Percentiles rank a stretch among this genome's conserved stretches.
These are phyloP conservation scores for Termitomyces sp. DNA, from an alignment of 768 basidiomycete genomes.

Conservation along the genomic window DNA sequence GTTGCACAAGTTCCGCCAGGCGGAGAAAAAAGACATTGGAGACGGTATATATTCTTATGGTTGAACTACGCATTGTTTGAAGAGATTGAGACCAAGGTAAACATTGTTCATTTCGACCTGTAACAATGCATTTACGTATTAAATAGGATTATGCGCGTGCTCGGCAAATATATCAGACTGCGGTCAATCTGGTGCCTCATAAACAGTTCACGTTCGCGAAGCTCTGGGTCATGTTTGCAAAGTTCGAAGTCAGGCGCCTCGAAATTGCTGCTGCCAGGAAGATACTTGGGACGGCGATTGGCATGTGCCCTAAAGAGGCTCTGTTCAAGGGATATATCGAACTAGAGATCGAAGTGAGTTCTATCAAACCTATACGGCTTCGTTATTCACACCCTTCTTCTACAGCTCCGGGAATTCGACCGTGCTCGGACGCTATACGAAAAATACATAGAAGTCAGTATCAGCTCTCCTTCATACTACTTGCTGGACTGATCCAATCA, in stretches of 20 bases:
- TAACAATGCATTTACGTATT: background rate
- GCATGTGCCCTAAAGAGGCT: conserved; percentile 94
- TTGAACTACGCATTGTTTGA: conserved; percentile 95
- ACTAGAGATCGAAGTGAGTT: conserved; percentile 78
- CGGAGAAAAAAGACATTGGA: conserved; percentile 87
- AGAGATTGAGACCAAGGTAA: conserved; percentile 89
- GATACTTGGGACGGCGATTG: conserved; percentile 84
- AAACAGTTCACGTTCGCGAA: conserved; percentile 98
- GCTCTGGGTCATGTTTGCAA: conserved; percentile 88
- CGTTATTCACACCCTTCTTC: background rate
- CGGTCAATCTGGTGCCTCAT: conserved; percentile 85
- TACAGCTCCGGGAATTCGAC: conserved; percentile 89
- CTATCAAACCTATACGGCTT: background rate
- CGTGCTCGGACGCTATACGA: conserved; percentile 87
- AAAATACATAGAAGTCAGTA: conserved; percentile 84
- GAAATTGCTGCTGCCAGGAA: conserved; percentile 84
- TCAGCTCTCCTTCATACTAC: background rate
- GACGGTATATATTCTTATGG: conserved; percentile 90
- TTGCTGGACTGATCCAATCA: background rate
- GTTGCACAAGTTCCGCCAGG: conserved; percentile 96
- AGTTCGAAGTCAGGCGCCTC: conserved; percentile 84
- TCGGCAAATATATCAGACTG: conserved; percentile 90
- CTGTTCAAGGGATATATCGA: conserved; percentile 97
- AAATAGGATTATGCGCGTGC: conserved; percentile 76
- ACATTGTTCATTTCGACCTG: conserved; percentile 10